Conservation (phyloP, 1,284 basidiomycete genomes). For the Austropuccinia psidii region DNA sequence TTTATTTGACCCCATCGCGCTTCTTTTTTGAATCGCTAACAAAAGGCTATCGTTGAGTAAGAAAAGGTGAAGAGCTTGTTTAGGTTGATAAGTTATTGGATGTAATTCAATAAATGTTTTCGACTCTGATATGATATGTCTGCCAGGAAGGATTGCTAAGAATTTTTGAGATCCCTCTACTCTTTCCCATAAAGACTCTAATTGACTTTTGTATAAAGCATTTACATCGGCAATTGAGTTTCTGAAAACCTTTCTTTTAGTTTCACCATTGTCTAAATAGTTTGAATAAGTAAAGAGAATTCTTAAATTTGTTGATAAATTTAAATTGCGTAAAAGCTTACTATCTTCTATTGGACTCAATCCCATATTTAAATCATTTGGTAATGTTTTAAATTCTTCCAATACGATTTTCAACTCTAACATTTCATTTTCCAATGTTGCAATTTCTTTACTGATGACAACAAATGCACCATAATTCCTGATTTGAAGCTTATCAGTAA, state of each 20-base stretch:
- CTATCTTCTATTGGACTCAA: slow-evolving; percentile 41
- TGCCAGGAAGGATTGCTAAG: slow-evolving; percentile 75
- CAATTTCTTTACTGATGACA: slow-evolving; percentile 91
- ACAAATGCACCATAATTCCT: slow-evolving; percentile 83
- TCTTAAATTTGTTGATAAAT: slow-evolving; percentile 34
- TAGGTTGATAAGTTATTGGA: slow-evolving; percentile 87
- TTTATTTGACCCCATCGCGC: slow-evolving; percentile 52
- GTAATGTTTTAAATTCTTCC: slow-evolving; percentile 85
- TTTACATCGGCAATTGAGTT: slow-evolving; percentile 88
- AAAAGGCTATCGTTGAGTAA: slow-evolving; percentile 84
- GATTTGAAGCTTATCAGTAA: slow-evolving; percentile 23
- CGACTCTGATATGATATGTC: slow-evolving; percentile 82
- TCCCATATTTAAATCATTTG: slow-evolving; percentile 76
- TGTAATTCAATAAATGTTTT: slow-evolving; percentile 79
- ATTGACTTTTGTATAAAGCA: slow-evolving; percentile 85
- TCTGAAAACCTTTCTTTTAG: slow-evolving; percentile 53
- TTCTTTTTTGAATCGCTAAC: slow-evolving; percentile 58
- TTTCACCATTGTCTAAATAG: slow-evolving; percentile 47
- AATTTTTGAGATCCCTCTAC: slow-evolving; percentile 97
- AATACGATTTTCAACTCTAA: slow-evolving; percentile 89
- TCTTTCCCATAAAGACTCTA: slow-evolving; percentile 78
- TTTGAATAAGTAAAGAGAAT: slow-evolving; percentile 48
- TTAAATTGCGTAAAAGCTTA: slow-evolving; percentile 45
- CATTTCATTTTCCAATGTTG: slow-evolving; percentile 93
- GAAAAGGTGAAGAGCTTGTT: slow-evolving; percentile 78